A percentile compares a stretch with the other conserved stretches of the same genome.
phyloP scores from a whole-genome alignment of 2,329 filamentous ascomycete species.

The Mollisia scopiformis region DNA sequence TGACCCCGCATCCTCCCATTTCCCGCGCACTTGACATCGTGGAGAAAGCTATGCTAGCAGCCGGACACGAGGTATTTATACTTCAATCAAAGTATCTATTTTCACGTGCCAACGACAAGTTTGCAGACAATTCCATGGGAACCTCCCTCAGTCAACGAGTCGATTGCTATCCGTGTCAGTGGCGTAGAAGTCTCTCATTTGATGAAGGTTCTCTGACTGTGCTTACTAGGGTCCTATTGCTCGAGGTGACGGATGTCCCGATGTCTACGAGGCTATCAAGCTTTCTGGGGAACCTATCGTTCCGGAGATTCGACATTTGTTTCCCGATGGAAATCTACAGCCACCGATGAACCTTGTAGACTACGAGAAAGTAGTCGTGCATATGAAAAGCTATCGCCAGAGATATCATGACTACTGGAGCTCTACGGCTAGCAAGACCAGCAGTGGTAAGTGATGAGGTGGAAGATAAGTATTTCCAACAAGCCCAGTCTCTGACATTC shows the following conservation, averaged over 20 bases:
- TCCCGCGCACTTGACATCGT: slow-evolving; percentile 52
- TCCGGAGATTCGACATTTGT: neutral
- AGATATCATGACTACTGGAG: neutral
- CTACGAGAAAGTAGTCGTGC: neutral
- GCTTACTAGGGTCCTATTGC: neutral
- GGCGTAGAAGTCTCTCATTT: neutral
- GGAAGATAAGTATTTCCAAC: neutral
- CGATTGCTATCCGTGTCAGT: neutral
- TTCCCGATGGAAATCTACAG: neutral
- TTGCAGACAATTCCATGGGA: slow-evolving; percentile 1
- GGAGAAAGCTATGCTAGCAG: neutral
- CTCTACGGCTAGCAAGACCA: neutral
- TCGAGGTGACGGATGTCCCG: neutral
- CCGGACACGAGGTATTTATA: neutral
- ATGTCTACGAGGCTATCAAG: neutral
- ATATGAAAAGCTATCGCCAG: neutral
- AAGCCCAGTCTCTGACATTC: neutral
- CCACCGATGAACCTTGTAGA: neutral
- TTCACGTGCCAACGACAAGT: neutral
- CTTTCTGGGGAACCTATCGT: slow-evolving; percentile 4
- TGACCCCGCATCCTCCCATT: slow-evolving; percentile 58
- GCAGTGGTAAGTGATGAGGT: neutral
- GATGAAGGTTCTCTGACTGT: neutral
- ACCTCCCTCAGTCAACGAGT: neutral
- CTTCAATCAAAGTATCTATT: neutral